Evolutionary conservation across 108 stramenopile genomes (phyloP), one percentile per base, ranked within the genome.

Genomic region (Cylindrotheca fusiformis): DNA sequence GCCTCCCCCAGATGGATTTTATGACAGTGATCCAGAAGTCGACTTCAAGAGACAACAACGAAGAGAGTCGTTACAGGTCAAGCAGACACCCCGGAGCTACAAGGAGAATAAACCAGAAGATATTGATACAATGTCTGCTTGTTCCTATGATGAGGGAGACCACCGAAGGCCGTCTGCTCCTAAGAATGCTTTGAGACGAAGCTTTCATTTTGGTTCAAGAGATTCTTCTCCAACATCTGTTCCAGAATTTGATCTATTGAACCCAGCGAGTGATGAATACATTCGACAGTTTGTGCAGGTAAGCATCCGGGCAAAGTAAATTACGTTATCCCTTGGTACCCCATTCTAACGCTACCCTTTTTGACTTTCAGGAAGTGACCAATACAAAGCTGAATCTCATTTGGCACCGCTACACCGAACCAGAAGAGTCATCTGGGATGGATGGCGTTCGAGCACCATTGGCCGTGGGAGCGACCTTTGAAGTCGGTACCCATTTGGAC

Each of bases 401-500:
- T n/a, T 75, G 74, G 74, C 74, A 75, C 55, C 65, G 65, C 1
- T 28, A 48, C 33, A 69, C 51, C 18, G 29, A 54, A 26, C 18
- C 33, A 32, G 58, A 33, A 36, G 32, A 8, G 17, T 3, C 3
- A 23, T 30, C 27, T 0, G 47, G 36, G 10, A 23, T 5, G 17
- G 60, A 61, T 46, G 20, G 8, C 20, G 4, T 32, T 10, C 55
- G 41, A 26, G 48, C 71, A 22, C 56, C 57, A 19, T 28, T 70
- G 1, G 56, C 69, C 10, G 68, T 72, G 2, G 22, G 77, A 8
- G 76, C 78, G 0, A 72, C 81, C 69, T 84, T 87, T 58, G 86
- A 87, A 67, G 65, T 83, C 12, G 86, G 83, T 30, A 76, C 79
- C 30, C 81, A 81, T 36, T 74, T 80, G 61, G 79, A 77, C 21